Conservation (phyloP, 768 basidiomycete genomes). For the Boletellus emodensis region DNA sequence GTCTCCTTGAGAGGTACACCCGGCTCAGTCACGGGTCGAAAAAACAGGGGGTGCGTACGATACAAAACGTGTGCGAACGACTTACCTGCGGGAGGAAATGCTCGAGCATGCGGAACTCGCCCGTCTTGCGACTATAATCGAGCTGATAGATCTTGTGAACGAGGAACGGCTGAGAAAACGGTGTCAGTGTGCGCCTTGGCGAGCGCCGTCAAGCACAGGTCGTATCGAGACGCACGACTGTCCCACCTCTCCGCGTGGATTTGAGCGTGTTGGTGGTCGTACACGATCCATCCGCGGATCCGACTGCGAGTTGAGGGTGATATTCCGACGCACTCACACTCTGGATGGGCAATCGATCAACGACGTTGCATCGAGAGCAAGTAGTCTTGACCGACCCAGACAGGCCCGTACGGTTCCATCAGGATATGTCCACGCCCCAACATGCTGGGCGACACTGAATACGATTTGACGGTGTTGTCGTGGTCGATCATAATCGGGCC, state of each 20-base stretch:
- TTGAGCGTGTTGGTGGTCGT: slow-evolving; percentile 69
- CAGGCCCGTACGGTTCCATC: slow-evolving; percentile 71
- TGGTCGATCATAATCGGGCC: slow-evolving; percentile 77
- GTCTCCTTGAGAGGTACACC: slow-evolving; percentile 40
- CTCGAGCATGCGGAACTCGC: slow-evolving; percentile 86
- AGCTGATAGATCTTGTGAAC: slow-evolving; percentile 79
- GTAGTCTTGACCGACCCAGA: slow-evolving; percentile 63
- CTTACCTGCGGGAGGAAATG: slow-evolving; percentile 70
- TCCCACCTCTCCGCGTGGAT: slow-evolving; percentile 64
- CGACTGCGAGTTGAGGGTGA: slow-evolving; percentile 81
- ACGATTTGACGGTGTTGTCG: slow-evolving; percentile 75
- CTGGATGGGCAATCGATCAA: slow-evolving; percentile 35
- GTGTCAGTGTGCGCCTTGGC: neutral
- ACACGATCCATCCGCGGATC: slow-evolving; percentile 79
- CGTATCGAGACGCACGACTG: slow-evolving; percentile 49
- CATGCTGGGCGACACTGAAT: slow-evolving; percentile 67
- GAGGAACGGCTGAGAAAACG: slow-evolving; percentile 57
- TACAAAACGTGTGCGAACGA: neutral
- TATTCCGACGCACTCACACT: slow-evolving; percentile 72
- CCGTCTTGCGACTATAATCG: slow-evolving; percentile 75
- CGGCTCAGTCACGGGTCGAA: neutral
- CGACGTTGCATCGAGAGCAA: neutral
- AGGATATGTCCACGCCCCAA: slow-evolving; percentile 70
- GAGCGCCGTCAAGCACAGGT: too few species aligned
- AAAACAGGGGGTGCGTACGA: too few species aligned